These are phyloP conservation scores for Colletotrichum sojae DNA, from an alignment of 2,329 filamentous ascomycete genomes.

Conservation along the genomic window DNA sequence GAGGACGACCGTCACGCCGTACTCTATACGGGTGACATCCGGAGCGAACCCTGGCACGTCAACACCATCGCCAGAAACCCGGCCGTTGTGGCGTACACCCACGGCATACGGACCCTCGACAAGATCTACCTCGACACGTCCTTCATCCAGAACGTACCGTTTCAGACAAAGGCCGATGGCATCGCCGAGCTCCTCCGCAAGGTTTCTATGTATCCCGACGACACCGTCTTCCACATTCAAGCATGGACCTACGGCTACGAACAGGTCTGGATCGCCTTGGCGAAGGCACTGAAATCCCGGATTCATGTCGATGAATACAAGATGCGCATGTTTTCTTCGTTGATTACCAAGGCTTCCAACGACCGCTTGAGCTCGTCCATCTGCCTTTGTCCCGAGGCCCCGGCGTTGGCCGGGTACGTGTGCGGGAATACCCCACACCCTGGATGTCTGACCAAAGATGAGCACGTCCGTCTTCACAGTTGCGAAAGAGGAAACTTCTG, in stretches of 20 bases:
- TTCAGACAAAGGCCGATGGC: slow-evolving; percentile 80
- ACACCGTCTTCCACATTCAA: slow-evolving; percentile 87
- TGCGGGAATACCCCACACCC: slow-evolving; percentile 79
- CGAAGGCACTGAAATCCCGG: slow-evolving; percentile 76
- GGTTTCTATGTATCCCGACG: slow-evolving; percentile 75
- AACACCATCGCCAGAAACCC: slow-evolving; percentile 80
- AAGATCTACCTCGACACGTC: slow-evolving; percentile 93
- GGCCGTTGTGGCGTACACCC: slow-evolving; percentile 79
- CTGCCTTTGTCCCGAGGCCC: slow-evolving; percentile 70
- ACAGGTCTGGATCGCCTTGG: slow-evolving; percentile 89
- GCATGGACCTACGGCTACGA: slow-evolving; percentile 94
- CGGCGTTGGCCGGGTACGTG: slow-evolving; percentile 79
- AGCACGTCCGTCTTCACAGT: slow-evolving; percentile 81
- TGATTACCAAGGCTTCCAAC: slow-evolving; percentile 62
- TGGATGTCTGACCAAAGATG: slow-evolving; percentile 79
- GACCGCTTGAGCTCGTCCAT: slow-evolving; percentile 55
- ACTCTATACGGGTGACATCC: slow-evolving; percentile 90
- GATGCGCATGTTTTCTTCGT: slow-evolving; percentile 77
- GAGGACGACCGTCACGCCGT: slow-evolving; percentile 80
- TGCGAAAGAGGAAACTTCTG: slow-evolving; percentile 83
- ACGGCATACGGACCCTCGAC: slow-evolving; percentile 77
- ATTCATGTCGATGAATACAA: slow-evolving; percentile 91
- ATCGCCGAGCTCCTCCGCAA: slow-evolving; percentile 80
- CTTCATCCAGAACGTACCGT: slow-evolving; percentile 65
- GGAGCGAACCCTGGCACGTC: slow-evolving; percentile 90